These are phyloP conservation scores for Petunia secreta DNA, from an alignment of 257 asterid genomes.

Conservation along the genomic window DNA sequence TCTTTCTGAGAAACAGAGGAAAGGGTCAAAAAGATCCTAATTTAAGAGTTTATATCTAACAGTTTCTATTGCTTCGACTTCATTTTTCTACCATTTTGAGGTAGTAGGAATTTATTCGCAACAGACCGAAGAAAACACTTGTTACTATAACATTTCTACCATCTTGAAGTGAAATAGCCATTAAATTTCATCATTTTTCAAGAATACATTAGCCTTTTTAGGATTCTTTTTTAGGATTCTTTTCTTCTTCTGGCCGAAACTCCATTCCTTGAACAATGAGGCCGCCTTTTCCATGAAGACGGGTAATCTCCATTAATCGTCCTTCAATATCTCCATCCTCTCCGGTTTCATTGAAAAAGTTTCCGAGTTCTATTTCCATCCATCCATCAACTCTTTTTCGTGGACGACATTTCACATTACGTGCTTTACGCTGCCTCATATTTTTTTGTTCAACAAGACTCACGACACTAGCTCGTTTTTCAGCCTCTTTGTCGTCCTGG, in stretches of 20 bases:
- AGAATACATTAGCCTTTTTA: not conserved
- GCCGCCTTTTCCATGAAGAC: conserved; percentile 12
- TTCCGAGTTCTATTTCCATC: conserved; percentile 21
- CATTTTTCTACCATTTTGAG: not conserved
- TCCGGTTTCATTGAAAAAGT: not conserved
- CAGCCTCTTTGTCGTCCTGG: not conserved
- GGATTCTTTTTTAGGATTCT: no score
- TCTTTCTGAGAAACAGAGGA: no score
- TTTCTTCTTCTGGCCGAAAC: conserved; percentile 1
- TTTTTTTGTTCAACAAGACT: not conserved
- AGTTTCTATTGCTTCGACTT: not conserved
- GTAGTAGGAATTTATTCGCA: not conserved
- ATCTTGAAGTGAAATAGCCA: not conserved
- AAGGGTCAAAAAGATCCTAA: no score
- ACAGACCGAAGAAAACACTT: no score
- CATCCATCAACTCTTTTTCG: conserved; percentile 16
- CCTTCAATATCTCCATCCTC: conserved; percentile 19
- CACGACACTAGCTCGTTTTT: not conserved
- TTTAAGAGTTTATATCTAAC: not conserved
- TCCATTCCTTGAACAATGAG: conserved; percentile 24
- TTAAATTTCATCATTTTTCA: not conserved
- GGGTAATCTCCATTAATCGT: conserved; percentile 9
- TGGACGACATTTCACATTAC: not conserved
- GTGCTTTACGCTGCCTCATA: not conserved
- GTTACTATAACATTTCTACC: not conserved